Conservation (phyloP, 805 yeast genomes). For the Wickerhamiella kazuoi region DNA sequence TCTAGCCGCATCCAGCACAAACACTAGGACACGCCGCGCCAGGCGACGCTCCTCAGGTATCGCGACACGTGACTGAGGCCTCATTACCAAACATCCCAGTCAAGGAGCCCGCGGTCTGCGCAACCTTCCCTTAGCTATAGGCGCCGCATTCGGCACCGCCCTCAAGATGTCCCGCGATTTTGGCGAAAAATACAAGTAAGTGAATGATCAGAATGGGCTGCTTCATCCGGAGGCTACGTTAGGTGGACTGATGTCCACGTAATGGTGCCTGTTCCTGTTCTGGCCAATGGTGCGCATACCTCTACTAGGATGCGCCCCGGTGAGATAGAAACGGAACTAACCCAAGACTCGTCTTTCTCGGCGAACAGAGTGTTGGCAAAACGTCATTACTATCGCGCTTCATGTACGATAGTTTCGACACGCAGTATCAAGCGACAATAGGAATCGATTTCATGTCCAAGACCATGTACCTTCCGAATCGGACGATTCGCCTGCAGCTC, state of each 20-base stretch:
- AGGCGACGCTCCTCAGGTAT: too few relatives aligned
- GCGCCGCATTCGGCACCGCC: not conserved
- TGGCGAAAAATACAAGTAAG: constrained; percentile 25
- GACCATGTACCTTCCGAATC: constrained; percentile 90
- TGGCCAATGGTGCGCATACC: too few relatives aligned
- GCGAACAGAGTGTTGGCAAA: constrained; percentile 96
- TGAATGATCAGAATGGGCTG: constrained; percentile 1
- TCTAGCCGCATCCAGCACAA: too few relatives aligned
- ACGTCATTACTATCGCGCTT: constrained; percentile 92
- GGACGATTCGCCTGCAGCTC: constrained; percentile 80
- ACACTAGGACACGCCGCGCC: too few relatives aligned
- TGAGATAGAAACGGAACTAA: constrained; percentile 16
- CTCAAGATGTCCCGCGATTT: constrained; percentile 10
- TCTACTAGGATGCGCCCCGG: too few relatives aligned
- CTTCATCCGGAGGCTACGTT: too few relatives aligned
- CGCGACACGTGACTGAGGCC: not conserved
- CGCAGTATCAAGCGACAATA: constrained; percentile 85
- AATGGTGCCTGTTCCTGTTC: too few relatives aligned
- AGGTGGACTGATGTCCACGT: too few relatives aligned
- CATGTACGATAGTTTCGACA: constrained; percentile 95
- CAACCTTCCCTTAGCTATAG: too few relatives aligned
- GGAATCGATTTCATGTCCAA: constrained; percentile 92
- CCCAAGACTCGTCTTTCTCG: constrained; percentile 76
- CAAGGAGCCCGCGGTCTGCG: too few relatives aligned
- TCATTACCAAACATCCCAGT: not conserved